Evolutionary conservation across 768 basidiomycete genomes (phyloP).

Genomic region (Serendipita sp.): DNA sequence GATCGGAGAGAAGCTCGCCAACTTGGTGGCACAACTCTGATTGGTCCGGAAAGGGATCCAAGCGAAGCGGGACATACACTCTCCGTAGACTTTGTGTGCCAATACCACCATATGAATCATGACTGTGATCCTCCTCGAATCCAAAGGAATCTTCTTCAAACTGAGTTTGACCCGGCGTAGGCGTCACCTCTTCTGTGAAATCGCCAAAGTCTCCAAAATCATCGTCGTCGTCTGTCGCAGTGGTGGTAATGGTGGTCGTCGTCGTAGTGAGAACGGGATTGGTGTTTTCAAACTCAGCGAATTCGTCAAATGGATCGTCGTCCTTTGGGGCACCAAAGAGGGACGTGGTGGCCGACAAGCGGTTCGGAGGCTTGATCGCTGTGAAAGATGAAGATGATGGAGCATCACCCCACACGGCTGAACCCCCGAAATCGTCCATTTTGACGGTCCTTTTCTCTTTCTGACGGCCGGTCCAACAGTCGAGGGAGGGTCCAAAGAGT

Average conservation of each 20-base stretch:
- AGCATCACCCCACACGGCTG: constrained; percentile 55
- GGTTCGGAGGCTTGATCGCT: not conserved
- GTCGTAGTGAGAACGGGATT: constrained; percentile 4
- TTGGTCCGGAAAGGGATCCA: constrained; percentile 50
- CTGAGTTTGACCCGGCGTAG: constrained; percentile 46
- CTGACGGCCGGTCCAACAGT: too few relatives aligned
- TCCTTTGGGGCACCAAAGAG: constrained; percentile 4
- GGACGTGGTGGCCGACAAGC: constrained; percentile 12
- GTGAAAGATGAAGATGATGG: constrained; percentile 13
- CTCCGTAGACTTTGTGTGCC: constrained; percentile 15
- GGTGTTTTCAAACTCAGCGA: constrained; percentile 6
- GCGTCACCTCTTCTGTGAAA: constrained; percentile 24
- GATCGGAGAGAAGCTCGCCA: constrained; percentile 48
- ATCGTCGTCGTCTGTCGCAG: constrained; percentile 19
- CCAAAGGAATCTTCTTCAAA: constrained; percentile 74
- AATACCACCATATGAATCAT: too few relatives aligned
- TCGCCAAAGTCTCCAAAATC: constrained; percentile 47
- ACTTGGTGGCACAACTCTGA: constrained; percentile 45
- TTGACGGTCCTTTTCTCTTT: constrained; percentile 26
- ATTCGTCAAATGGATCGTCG: constrained; percentile 14
- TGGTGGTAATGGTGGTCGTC: too few relatives aligned
- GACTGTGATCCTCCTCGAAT: constrained; percentile 41
- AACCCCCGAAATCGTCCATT: constrained; percentile 57
- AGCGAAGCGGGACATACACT: constrained; percentile 40
- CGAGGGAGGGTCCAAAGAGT: not conserved